phyloP scores from a whole-genome alignment of 768 basidiomycete genomes.

The Hemileccinum impolitum region DNA sequence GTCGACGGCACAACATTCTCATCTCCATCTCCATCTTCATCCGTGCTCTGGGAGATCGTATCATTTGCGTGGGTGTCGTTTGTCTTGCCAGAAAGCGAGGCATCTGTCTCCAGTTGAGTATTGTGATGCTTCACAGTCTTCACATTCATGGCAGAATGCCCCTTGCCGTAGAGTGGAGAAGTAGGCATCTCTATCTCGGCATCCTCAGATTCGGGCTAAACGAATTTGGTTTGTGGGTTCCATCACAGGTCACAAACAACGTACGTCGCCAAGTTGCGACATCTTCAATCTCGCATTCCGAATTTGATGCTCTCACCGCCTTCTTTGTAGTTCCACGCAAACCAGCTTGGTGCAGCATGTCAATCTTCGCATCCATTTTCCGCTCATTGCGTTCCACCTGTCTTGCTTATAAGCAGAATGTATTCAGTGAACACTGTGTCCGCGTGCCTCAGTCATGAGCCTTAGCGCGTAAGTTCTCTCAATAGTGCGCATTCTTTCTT shows the following conservation, averaged over 20 bases:
- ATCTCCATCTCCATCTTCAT: conserved; percentile 22
- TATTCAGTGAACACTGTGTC: neutral
- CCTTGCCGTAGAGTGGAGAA: conserved; percentile 37
- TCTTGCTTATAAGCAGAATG: conserved; percentile 1
- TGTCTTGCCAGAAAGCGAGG: too few species aligned
- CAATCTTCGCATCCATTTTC: conserved; percentile 92
- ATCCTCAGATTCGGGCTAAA: conserved; percentile 16
- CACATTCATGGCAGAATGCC: conserved; percentile 3
- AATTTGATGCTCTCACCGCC: conserved; percentile 11
- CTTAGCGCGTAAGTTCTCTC: conserved; percentile 74
- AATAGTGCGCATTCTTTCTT: conserved; percentile 79
- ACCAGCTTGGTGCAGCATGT: conserved; percentile 83
- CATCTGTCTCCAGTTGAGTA: neutral
- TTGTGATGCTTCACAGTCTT: conserved; percentile 1
- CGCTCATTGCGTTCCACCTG: conserved; percentile 80
- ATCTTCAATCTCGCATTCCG: conserved; percentile 32
- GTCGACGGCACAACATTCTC: conserved; percentile 13
- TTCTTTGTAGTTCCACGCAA: conserved; percentile 42
- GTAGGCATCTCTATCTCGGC: conserved; percentile 21
- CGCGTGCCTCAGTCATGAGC: conserved; percentile 71
- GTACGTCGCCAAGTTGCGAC: conserved; percentile 21
- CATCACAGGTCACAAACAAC: conserved; percentile 2
- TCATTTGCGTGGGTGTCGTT: neutral
- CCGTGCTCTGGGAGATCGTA: conserved; percentile 15
- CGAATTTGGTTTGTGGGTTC: neutral